Conservation (phyloP, 257 asterid species). For the Solanum sejunctum region DNA sequence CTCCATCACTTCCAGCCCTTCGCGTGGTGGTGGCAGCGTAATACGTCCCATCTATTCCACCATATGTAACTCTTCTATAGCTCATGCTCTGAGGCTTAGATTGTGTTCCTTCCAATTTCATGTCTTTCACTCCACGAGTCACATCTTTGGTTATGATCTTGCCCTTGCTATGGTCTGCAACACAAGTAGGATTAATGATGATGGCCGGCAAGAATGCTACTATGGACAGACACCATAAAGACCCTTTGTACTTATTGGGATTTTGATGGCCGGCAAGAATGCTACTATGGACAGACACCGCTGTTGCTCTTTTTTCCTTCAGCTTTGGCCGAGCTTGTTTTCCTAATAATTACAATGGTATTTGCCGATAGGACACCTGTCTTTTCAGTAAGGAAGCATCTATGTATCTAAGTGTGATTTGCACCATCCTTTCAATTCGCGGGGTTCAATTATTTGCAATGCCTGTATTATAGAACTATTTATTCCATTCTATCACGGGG, state of each 20-base stretch:
- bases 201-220: not conserved
- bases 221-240: not conserved
- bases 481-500: too few relatives aligned
- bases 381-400: too few relatives aligned
- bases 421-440: too few relatives aligned
- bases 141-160: constrained; percentile 6
- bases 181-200: not conserved
- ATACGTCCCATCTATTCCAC: constrained; percentile 68
- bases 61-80: constrained; percentile 66
- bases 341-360: too few relatives aligned
- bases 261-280: not conserved
- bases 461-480: too few relatives aligned
- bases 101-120: constrained; percentile 9
- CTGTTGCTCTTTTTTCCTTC: not conserved
- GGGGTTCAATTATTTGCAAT: too few relatives aligned
- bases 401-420: too few relatives aligned
- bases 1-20: constrained; percentile 56
- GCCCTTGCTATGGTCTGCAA: constrained; percentile 25
- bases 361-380: too few relatives aligned
- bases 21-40: constrained; percentile 53
- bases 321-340: too few relatives aligned
- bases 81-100: constrained; percentile 19
- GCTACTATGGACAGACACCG: not conserved
- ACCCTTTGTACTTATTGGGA: too few relatives aligned
- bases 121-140: not conserved